These are phyloP conservation scores for Colletotrichum australisinense DNA, from an alignment of 2,329 filamentous ascomycete species.

Conservation along the genomic window DNA sequence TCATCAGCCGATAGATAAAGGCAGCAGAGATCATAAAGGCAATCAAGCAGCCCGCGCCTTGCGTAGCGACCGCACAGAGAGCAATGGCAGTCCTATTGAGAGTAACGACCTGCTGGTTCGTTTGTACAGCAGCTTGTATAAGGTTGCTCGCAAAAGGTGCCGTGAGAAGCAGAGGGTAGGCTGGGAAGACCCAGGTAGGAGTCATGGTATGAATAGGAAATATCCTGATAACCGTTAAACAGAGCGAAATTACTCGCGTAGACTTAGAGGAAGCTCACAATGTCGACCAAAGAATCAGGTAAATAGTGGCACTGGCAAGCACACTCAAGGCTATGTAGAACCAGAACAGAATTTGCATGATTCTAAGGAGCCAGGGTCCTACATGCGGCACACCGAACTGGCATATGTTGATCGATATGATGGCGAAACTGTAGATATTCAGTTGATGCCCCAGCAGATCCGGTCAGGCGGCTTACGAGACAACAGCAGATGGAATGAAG, in stretches of 20 bases:
- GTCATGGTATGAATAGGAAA: constrained; percentile 85
- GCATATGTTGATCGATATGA: constrained; percentile 81
- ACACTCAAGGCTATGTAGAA: constrained; percentile 77
- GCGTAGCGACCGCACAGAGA: constrained; percentile 60
- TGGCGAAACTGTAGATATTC: constrained; percentile 70
- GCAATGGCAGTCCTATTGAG: constrained; percentile 60
- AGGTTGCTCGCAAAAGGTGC: constrained; percentile 77
- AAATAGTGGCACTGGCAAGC: constrained; percentile 75
- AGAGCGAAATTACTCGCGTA: background rate
- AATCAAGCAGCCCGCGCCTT: constrained; percentile 67
- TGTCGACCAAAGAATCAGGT: constrained; percentile 77
- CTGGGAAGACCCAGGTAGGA: constrained; percentile 88
- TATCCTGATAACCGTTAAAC: constrained; percentile 47
- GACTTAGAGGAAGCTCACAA: constrained; percentile 51
- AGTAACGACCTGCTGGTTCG: constrained; percentile 37
- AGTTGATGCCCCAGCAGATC: background rate
- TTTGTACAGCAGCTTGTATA: constrained; percentile 52
- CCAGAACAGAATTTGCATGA: constrained; percentile 80
- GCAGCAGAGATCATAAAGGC: constrained; percentile 85
- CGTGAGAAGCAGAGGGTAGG: constrained; percentile 82
- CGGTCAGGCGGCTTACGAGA: constrained; percentile 50
- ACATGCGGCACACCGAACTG: constrained; percentile 77
- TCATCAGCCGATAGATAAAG: constrained; percentile 89
- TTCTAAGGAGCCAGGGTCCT: constrained; percentile 69
- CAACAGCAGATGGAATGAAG: constrained; percentile 77